These are phyloP conservation scores for Penicillium cosmopolitanum DNA, from an alignment of 495 filamentous ascomycete species.

Conservation along the genomic window DNA sequence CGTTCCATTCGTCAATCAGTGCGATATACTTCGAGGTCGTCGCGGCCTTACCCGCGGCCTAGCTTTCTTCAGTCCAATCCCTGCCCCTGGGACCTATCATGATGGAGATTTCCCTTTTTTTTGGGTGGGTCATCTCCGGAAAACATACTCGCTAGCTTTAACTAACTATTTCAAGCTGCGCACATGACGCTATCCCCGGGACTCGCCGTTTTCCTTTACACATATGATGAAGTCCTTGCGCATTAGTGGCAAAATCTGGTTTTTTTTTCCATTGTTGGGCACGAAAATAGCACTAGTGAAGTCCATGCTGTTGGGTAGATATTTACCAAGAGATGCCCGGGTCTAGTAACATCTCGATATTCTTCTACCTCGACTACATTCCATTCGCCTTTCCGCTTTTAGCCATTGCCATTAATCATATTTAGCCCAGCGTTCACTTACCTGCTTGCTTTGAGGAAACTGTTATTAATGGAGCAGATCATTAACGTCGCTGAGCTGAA, in stretches of 20 bases:
- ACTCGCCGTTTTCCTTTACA: slow-evolving; percentile 16
- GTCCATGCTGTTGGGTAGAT: background rate
- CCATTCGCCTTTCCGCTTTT: background rate
- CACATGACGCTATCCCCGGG: slow-evolving; percentile 20
- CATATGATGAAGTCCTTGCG: background rate
- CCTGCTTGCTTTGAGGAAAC: background rate
- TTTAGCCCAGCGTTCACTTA: background rate
- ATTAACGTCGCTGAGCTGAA: slow-evolving; percentile 14
- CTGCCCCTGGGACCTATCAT: slow-evolving; percentile 1
- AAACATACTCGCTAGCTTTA: slow-evolving; percentile 10
- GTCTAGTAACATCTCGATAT: background rate
- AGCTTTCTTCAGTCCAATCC: slow-evolving; percentile 7
- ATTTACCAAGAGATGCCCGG: slow-evolving; percentile 4
- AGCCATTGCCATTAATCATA: background rate
- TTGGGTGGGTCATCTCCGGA: slow-evolving; percentile 11
- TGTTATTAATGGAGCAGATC: slow-evolving; percentile 20
- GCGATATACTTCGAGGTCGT: slow-evolving; percentile 9
- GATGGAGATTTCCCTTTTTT: slow-evolving; percentile 3
- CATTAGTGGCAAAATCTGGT: slow-evolving; percentile 13
- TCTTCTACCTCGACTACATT: background rate
- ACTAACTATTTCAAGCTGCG: slow-evolving; percentile 2
- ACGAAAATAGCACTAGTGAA: background rate
- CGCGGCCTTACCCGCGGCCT: slow-evolving; percentile 19
- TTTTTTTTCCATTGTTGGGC: slow-evolving; percentile 6
- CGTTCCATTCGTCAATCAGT: slow-evolving; percentile 1